Percentiles rank a stretch among this genome's conserved stretches.
These are phyloP conservation scores for Kodamaea laetipori DNA, from an alignment of 805 yeast genomes.

Conservation along the genomic window DNA sequence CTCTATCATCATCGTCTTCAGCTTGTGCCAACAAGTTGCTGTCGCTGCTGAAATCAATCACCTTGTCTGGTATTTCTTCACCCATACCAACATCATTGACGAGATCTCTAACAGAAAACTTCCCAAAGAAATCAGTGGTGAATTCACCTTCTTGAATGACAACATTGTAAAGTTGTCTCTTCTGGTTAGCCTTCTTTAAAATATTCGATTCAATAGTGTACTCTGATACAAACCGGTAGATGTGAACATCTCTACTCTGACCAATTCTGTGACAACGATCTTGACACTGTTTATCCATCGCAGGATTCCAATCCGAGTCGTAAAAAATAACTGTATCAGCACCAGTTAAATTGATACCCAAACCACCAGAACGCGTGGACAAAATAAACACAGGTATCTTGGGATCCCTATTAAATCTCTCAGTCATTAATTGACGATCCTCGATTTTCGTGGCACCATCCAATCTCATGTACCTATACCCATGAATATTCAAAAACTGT, in stretches of 20 bases:
- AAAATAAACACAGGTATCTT: slow-evolving; percentile 87
- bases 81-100: slow-evolving; percentile 60
- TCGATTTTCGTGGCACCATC: slow-evolving; percentile 98
- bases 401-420: slow-evolving; percentile 84
- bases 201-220: slow-evolving; percentile 95
- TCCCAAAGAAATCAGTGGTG: slow-evolving; percentile 93
- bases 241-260: slow-evolving; percentile 96
- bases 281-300: slow-evolving; percentile 99
- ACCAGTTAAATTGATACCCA: slow-evolving; percentile 96
- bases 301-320: slow-evolving; percentile 99
- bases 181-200: slow-evolving; percentile 90
- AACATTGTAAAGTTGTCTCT: slow-evolving; percentile 88
- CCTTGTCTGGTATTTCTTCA: slow-evolving; percentile 42
- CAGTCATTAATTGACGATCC: slow-evolving; percentile 93
- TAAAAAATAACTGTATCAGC: slow-evolving; percentile 98
- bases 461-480: slow-evolving; percentile 88
- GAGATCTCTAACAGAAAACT: slow-evolving; percentile 81
- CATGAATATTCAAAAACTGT: slow-evolving; percentile 90
- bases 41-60: slow-evolving; percentile 36
- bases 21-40: slow-evolving; percentile 76
- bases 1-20: slow-evolving; percentile 89
- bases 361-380: slow-evolving; percentile 96
- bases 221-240: slow-evolving; percentile 93
- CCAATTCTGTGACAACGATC: slow-evolving; percentile 99
- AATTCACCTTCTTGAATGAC: slow-evolving; percentile 98